A percentile compares a stretch with the other conserved stretches of the same genome.
Conservation (phyloP, 257 asterid genomes). For the Galeopsis tetrahit region DNA sequence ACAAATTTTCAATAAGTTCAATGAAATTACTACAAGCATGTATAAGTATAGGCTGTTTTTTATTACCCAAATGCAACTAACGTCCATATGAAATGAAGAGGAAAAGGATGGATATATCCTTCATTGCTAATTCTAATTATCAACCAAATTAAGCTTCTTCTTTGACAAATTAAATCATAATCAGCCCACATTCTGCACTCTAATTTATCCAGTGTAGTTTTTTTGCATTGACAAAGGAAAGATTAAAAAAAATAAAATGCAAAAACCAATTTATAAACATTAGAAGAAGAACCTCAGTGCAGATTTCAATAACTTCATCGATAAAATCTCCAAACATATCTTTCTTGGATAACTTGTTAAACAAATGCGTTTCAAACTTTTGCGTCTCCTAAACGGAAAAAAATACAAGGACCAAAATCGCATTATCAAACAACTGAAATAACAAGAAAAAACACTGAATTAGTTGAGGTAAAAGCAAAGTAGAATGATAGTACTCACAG, state of each 20-base stretch:
- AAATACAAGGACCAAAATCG: neutral
- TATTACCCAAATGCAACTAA: neutral
- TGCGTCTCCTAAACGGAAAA: constrained; percentile 65
- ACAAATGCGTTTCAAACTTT: constrained; percentile 71
- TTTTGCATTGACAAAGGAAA: neutral
- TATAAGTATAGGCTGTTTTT: neutral
- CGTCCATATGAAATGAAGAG: too few relatives aligned
- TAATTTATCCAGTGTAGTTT: neutral
- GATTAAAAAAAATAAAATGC: too few relatives aligned
- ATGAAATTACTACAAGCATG: neutral
- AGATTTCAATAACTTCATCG: constrained; percentile 79
- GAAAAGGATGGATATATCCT: too few relatives aligned
- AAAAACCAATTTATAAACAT: too few relatives aligned
- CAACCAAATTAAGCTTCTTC: constrained; percentile 15
- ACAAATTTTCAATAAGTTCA: too few relatives aligned
- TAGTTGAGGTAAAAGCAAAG: neutral
- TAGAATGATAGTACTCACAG: constrained; percentile 49
- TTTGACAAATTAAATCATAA: neutral
- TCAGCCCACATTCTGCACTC: constrained; percentile 4
- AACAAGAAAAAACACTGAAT: too few relatives aligned
- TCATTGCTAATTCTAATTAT: neutral
- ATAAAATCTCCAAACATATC: constrained; percentile 79
- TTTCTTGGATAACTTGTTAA: constrained; percentile 71
- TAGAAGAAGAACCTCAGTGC: constrained; percentile 67
- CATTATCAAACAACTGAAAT: constrained; percentile 1